Conservation (phyloP, 176 grass and related monocot species). For the Cymbopogon citratus region DNA sequence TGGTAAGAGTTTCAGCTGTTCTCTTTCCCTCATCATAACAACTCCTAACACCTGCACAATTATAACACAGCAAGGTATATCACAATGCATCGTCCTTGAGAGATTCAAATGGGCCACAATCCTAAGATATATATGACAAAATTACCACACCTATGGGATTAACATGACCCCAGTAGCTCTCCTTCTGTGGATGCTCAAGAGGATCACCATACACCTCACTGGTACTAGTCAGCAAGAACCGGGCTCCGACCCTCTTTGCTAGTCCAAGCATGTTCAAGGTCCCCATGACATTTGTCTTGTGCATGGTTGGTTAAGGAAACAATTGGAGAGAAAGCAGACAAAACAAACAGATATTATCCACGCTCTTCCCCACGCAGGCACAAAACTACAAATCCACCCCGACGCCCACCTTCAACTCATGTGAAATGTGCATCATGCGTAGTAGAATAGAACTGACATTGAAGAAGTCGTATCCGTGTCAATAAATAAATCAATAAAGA, state of each 20-base stretch:
- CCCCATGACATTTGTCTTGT: conserved; percentile 99
- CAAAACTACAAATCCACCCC: neutral
- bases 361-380: neutral
- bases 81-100: neutral
- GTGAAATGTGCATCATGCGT: neutral
- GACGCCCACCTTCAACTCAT: neutral
- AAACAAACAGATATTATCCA: conserved; percentile 5
- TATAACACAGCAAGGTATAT: neutral
- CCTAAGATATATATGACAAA: conserved; percentile 15
- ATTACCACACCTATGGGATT: conserved; percentile 75
- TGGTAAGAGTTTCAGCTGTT: conserved; percentile 95
- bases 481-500: neutral
- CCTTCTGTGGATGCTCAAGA: conserved; percentile 93
- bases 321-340: neutral
- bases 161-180: conserved; percentile 97
- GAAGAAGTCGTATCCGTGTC: neutral
- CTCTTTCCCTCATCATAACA: conserved; percentile 97
- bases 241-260: conserved; percentile 85
- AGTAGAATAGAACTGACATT: neutral
- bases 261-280: conserved; percentile 96
- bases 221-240: conserved; percentile 89
- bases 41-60: conserved; percentile 73
- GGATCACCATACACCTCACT: conserved; percentile 94
- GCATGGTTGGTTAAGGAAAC: conserved; percentile 45
- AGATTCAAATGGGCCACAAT: neutral